Percentiles rank a stretch among this genome's conserved stretches.
phyloP scores from a whole-genome alignment of 179 eudicot genomes.

The Actinidia polygama region DNA sequence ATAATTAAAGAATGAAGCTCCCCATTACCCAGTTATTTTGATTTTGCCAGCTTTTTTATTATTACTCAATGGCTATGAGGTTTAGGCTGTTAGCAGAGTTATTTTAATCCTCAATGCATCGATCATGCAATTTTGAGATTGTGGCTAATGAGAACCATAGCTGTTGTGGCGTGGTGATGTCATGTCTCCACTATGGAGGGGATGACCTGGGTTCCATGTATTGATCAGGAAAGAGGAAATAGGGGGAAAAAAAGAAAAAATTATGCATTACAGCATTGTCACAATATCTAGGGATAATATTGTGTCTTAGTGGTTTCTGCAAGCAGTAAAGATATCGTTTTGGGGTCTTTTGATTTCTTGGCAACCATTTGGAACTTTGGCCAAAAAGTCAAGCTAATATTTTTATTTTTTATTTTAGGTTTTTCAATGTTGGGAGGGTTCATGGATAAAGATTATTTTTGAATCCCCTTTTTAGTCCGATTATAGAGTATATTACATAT shows the following conservation, averaged over 20 bases:
- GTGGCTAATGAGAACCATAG: not conserved
- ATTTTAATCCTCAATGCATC: not conserved
- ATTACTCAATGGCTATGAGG: not conserved
- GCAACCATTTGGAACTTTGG: too few species aligned
- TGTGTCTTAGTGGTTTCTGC: not conserved
- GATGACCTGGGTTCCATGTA: not conserved
- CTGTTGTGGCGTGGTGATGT: not conserved
- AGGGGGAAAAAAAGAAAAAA: not conserved
- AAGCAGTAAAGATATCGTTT: not conserved
- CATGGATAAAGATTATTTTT: too few species aligned
- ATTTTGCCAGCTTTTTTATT: not conserved
- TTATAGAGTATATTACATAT: not conserved
- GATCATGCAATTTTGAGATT: not conserved
- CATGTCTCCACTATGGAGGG: not conserved
- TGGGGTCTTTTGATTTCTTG: not conserved
- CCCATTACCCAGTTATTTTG: not conserved
- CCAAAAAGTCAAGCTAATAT: too few species aligned
- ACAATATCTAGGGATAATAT: not conserved
- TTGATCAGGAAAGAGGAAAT: not conserved
- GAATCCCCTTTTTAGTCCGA: not conserved
- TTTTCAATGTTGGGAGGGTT: too few species aligned
- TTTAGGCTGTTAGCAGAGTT: not conserved
- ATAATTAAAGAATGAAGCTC: conserved; percentile 2
- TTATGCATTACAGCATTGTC: not conserved
- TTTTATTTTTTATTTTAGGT: too few species aligned